Evolutionary conservation across 2,329 filamentous ascomycete genomes (phyloP), one percentile per base, ranked within the genome.

Genomic region (Knufia petricola): DNA sequence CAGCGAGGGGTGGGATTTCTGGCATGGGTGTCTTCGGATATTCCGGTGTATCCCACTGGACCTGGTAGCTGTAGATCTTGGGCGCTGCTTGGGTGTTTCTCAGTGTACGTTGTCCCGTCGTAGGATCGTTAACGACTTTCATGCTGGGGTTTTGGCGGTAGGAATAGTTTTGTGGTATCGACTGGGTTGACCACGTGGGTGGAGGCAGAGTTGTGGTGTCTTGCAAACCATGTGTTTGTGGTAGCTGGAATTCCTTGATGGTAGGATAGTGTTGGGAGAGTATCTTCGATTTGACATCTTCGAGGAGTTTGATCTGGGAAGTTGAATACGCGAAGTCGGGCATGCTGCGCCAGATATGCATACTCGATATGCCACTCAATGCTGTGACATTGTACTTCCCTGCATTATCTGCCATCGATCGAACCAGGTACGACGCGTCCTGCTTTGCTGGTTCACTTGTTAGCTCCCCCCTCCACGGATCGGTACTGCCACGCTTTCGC

Each of bases 111-210:
- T 85, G 66, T 73, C 78, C 64, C 71, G 74, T 54, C 59, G 67
- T 54, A 57, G 72, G 74, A 47, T 80, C 76, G 38, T 75, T 64
- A 3, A 71, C 68, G 50, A 79, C 80, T 47, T 80, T 81, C 21
- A 89, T 83, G 47, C 83, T 83, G 0, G 85, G 79, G 53, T 95
- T 95, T 66, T 95, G 90, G 31, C 85, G 82, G 66, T 94, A 95
- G 54, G 65, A 82, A 41, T 55, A 58, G 47, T 55, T 55, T 42
- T 54, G 53, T 47, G 61, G 49, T 57, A 53, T 31, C 36, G 63
- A 48, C 59, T 61, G 24, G 46, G 55, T 46, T 50, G 63, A 55
- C 31, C 49, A 46, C 8, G 50, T 30, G 2, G 51, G 26, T 32
- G 87, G 86, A 10, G 87, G 86, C 32, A 90, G 76, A 38, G 94